Percentiles rank a stretch among this genome's conserved stretches.
phyloP scores from a whole-genome alignment of 306 rosid species.

The Quercus cerris region DNA sequence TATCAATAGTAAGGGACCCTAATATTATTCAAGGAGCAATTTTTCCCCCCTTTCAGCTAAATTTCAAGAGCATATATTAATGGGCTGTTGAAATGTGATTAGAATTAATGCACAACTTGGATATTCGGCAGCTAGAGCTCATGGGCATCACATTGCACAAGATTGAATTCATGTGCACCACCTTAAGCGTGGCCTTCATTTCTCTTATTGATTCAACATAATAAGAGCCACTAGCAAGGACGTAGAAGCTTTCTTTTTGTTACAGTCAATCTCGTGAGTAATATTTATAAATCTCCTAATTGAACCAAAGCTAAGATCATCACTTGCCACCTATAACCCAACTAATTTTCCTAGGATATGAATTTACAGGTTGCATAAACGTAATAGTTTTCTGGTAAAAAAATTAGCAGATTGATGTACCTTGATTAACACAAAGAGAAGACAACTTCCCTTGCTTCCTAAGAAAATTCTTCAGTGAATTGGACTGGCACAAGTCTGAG shows the following conservation, averaged over 20 bases:
- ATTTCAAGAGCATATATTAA: too few species aligned
- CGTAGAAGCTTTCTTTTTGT: too few species aligned
- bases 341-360: not conserved
- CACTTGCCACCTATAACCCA: not conserved
- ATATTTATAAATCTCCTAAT: not conserved
- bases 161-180: not conserved
- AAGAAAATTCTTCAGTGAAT: conserved; percentile 62
- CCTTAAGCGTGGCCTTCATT: not conserved
- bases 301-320: not conserved
- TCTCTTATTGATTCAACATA: not conserved
- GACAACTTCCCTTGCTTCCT: conserved; percentile 71
- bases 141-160: not conserved
- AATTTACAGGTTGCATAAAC: not conserved
- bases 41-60: too few species aligned
- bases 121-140: not conserved
- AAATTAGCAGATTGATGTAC: conserved; percentile 14
- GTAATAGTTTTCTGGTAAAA: not conserved
- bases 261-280: not conserved
- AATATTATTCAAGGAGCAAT: too few species aligned
- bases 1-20: too few species aligned
- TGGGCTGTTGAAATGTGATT: too few species aligned
- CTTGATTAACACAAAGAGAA: conserved; percentile 51
- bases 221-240: not conserved
- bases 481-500: conserved; percentile 57
- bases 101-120: too few species aligned